Percentiles rank a stretch among this genome's conserved stretches.
phyloP scores from a whole-genome alignment of 805 yeast genomes.

The Torulaspora delbrueckii region DNA sequence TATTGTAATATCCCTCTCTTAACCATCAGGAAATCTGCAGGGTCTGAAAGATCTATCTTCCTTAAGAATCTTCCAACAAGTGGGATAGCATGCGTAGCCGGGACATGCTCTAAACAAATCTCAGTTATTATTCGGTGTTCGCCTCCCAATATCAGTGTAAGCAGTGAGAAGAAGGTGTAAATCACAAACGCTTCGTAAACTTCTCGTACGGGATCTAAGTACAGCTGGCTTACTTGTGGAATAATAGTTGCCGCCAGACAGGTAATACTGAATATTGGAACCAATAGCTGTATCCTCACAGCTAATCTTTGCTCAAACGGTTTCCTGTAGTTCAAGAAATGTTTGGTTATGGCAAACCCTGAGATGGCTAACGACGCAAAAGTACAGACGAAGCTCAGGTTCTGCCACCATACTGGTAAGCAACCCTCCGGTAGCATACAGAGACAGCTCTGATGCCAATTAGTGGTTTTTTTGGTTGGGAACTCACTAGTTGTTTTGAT shows the following conservation, averaged over 20 bases:
- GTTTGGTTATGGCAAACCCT: conserved; percentile 44
- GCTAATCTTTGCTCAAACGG: conserved; percentile 84
- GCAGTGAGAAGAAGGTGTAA: conserved; percentile 80
- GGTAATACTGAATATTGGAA: conserved; percentile 73
- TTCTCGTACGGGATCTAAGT: conserved; percentile 73
- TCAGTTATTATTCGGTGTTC: conserved; percentile 74
- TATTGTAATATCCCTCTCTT: conserved; percentile 88
- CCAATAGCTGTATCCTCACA: conserved; percentile 73
- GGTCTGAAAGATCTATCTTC: conserved; percentile 79
- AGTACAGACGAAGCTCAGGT: conserved; percentile 23
- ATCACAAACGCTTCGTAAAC: conserved; percentile 94
- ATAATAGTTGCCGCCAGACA: conserved; percentile 54
- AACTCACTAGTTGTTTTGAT: no score
- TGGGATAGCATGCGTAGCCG: conserved; percentile 60
- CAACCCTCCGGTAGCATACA: conserved; percentile 11
- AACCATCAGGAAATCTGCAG: conserved; percentile 65
- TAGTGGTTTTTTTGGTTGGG: no score
- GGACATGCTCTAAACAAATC: conserved; percentile 62
- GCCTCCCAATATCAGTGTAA: conserved; percentile 85
- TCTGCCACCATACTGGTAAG: conserved; percentile 26
- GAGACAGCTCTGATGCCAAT: neutral
- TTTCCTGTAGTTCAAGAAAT: conserved; percentile 70
- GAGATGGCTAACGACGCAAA: conserved; percentile 41
- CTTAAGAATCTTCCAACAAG: conserved; percentile 43
- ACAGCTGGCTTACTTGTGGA: conserved; percentile 42